Conservation (phyloP, 2,329 filamentous ascomycete genomes). For the Penicillium sclerotigenum region DNA sequence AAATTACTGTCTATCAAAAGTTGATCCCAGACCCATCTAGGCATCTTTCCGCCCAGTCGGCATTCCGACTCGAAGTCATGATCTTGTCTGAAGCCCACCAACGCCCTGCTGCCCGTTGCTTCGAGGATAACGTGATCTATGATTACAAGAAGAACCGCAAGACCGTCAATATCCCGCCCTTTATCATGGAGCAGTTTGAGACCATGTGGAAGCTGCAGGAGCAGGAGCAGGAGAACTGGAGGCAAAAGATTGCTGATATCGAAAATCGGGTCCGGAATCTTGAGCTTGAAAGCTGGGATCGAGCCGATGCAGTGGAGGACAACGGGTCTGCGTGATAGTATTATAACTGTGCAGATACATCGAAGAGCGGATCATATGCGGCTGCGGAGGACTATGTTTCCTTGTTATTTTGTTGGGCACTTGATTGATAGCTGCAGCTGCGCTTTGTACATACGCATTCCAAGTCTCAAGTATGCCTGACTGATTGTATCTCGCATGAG, state of each 20-base stretch:
- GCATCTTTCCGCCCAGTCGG: slow-evolving; percentile 28
- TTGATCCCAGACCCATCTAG: slow-evolving; percentile 54
- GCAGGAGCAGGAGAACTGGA: slow-evolving; percentile 53
- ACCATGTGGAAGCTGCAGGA: slow-evolving; percentile 62
- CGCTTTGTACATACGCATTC: background rate
- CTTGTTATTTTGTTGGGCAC: background rate
- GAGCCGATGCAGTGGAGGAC: slow-evolving; percentile 68
- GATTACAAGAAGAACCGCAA: slow-evolving; percentile 64
- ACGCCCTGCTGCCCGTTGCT: slow-evolving; percentile 67
- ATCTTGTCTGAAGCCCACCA: slow-evolving; percentile 74
- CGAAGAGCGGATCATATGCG: background rate
- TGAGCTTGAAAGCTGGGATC: slow-evolving; percentile 73
- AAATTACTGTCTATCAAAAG: slow-evolving; percentile 79
- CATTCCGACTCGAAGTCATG: slow-evolving; percentile 52
- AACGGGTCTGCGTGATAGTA: slow-evolving; percentile 46
- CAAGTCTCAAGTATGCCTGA: background rate
- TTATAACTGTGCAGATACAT: background rate
- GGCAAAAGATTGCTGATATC: slow-evolving; percentile 54
- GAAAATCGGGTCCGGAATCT: slow-evolving; percentile 58
- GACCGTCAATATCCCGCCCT: slow-evolving; percentile 52
- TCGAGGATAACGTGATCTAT: slow-evolving; percentile 77
- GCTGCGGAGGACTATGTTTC: background rate
- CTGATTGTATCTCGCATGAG: too few relatives aligned
- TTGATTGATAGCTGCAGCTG: background rate
- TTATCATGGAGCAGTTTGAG: slow-evolving; percentile 60